Evolutionary conservation across 805 yeast species (phyloP).

Genomic region (Nematodospora valgi): DNA sequence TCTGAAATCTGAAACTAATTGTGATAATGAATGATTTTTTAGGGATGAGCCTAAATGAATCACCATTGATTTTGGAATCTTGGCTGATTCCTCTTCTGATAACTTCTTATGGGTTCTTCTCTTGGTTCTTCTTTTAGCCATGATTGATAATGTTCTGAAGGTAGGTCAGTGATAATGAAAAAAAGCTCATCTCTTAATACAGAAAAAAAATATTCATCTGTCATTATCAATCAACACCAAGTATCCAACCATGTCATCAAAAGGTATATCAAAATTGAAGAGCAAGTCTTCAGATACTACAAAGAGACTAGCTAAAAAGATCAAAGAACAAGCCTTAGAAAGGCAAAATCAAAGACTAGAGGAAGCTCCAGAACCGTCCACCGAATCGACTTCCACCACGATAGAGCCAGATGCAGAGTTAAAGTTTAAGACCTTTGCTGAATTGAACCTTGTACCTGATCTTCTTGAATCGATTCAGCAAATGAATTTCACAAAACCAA

Average conservation of each 20-base stretch:
- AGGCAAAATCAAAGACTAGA: slow-evolving; percentile 11
- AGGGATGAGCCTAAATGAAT: slow-evolving; percentile 76
- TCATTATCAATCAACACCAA: neutral
- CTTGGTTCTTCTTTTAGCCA: slow-evolving; percentile 52
- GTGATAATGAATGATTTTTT: slow-evolving; percentile 77
- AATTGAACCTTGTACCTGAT: slow-evolving; percentile 70
- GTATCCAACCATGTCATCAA: slow-evolving; percentile 4
- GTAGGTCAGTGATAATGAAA: slow-evolving; percentile 1
- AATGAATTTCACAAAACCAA: slow-evolving; percentile 76
- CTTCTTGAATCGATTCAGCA: slow-evolving; percentile 74
- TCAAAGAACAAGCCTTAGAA: slow-evolving; percentile 34
- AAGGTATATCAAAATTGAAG: slow-evolving; percentile 14
- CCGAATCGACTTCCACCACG: slow-evolving; percentile 3
- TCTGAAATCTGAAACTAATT: slow-evolving; percentile 83
- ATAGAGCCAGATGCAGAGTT: slow-evolving; percentile 18
- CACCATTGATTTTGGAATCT: slow-evolving; percentile 92
- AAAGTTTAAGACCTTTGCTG: slow-evolving; percentile 43
- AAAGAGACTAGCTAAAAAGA: slow-evolving; percentile 54
- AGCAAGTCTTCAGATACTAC: slow-evolving; percentile 29
- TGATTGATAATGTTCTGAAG: slow-evolving; percentile 8
- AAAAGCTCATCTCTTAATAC: slow-evolving; percentile 4
- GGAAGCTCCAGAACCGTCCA: slow-evolving; percentile 9
- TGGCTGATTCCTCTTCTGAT: slow-evolving; percentile 62
- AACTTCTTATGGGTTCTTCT: slow-evolving; percentile 79
- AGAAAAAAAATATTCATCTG: neutral